Base-by-base conservation (phyloP, 192 early-diverging fungal genomes). In the Dissophora globulifera region DNA sequence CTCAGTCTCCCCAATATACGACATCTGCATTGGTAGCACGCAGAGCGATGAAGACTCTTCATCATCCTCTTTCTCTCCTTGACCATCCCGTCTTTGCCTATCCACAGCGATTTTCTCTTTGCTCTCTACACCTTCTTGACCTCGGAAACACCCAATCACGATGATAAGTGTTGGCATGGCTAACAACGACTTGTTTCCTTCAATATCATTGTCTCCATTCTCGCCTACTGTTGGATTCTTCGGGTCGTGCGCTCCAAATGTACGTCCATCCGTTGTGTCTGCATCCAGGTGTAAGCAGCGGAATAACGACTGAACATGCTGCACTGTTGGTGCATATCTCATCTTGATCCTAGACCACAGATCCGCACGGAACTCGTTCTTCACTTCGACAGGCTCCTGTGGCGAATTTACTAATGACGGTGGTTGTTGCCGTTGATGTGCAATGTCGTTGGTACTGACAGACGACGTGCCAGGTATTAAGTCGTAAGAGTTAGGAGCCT, bases 311-410 rank as follows among this genome's bases (percentile, higher is more conserved):
- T 62, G 50, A 8, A 67, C 20, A 49, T 76, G 71, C 9, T 35
- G 30, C 0, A 67, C 15, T 16, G 56, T 67, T 7, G 71, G 71
- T n/a, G 52, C 71, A 25, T 76, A 76, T 6, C 71, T 62, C 29
- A 76, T 51, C 22, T 76, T 50, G 38, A 76, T 67, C 46, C 58
- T 57, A 16, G 71, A 17, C 71, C 71, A 76, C 0, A 76, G 58
- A 15, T 67, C 58, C 0, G 45, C 3, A 32, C 40, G 40, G 32
- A 76, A 76, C 11, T 50, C 13, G 4, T 45, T 51, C 1, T n/a
- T n/a, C n/a, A n/a, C n/a, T n/a, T n/a, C n/a, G n/a, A n/a, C n/a
- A n/a, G n/a, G n/a, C n/a, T n/a, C n/a, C n/a, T n/a, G n/a, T n/a
- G n/a, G n/a, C n/a, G n/a, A n/a, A n/a, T n/a, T n/a, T n/a, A n/a